Conservation (phyloP, 2,329 filamentous ascomycete genomes). For the Claviceps arundinis region DNA sequence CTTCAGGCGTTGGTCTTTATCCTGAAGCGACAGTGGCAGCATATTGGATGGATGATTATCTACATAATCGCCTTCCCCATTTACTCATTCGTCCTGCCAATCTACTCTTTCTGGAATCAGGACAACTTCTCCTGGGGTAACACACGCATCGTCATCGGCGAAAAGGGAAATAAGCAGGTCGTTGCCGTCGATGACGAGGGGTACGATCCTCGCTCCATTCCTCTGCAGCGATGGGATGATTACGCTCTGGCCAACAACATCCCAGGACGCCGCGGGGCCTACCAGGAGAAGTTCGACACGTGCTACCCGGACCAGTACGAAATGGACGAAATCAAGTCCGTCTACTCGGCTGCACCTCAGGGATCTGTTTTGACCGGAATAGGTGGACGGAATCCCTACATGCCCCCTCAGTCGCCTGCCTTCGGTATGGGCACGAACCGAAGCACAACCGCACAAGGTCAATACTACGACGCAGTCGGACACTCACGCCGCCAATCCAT, state of each 20-base stretch:
- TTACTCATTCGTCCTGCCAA: slow-evolving; percentile 77
- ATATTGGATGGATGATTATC: slow-evolving; percentile 98
- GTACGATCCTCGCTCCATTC: slow-evolving; percentile 86
- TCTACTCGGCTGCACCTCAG: slow-evolving; percentile 83
- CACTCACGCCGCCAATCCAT: slow-evolving; percentile 56
- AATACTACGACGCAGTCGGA: slow-evolving; percentile 35
- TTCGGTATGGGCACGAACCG: slow-evolving; percentile 40
- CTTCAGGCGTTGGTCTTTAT: slow-evolving; percentile 94
- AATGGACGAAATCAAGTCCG: slow-evolving; percentile 95
- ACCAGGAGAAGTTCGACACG: slow-evolving; percentile 49
- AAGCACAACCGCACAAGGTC: slow-evolving; percentile 26
- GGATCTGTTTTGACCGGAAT: slow-evolving; percentile 83
- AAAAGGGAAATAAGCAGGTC: slow-evolving; percentile 83
- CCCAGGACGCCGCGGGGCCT: slow-evolving; percentile 72
- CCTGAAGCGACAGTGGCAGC: slow-evolving; percentile 93
- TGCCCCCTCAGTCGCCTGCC: slow-evolving; percentile 72
- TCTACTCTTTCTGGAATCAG: slow-evolving; percentile 99
- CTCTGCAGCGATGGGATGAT: slow-evolving; percentile 93
- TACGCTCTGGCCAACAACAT: slow-evolving; percentile 80
- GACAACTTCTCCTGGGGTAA: slow-evolving; percentile 99
- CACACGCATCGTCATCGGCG: slow-evolving; percentile 90
- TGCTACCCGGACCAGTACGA: slow-evolving; percentile 71
- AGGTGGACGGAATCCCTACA: slow-evolving; percentile 57
- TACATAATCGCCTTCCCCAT: slow-evolving; percentile 93
- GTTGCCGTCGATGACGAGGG: slow-evolving; percentile 72